Base-by-base conservation (phyloP, 2,329 filamentous ascomycete genomes). In the Daldinia sp. region DNA sequence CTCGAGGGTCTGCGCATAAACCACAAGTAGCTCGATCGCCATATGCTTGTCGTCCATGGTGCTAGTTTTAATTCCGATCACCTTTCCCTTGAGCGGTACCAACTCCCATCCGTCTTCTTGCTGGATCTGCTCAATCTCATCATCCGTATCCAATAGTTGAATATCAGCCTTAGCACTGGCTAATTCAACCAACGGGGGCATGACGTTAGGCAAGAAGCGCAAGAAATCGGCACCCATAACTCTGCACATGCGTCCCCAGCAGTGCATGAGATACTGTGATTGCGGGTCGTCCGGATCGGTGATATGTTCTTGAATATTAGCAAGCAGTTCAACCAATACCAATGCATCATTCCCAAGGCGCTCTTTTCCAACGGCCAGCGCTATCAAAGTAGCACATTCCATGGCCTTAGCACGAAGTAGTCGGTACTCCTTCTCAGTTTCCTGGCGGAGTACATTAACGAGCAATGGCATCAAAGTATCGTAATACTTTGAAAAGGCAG, bases 21-120 rank as follows among this genome's bases (percentile, higher is more conserved):
- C 94, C 47, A 96, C 94, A 63, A 99, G 90, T 54, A 99, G 87
- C 79, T 99, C 95, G 68, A 99, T 98, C n/a, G 95, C 95, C 86
- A 97, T 97, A 78, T 98, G 94, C 83, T 99, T 99, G 80, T 99
- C 95, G 72, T 99, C 95, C 77, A 99, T 89, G 8, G 91, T 92
- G 76, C 93, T 97, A 6, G 95, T 99, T 81, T 94, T 93, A 80
- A 99, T 99, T 68, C 95, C 95, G 73, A 99, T 97, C 78, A 97
- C 92, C 82, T 98, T 98, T 69, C 95, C 95, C 80, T 97, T 97
- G 58, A 99, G 85, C 7, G 95, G 95, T 13, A 99, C 93, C 69
- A 99, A 84, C 77, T 99, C 95, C 95, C 95, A 99, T 41, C 94
- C 94, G 59, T 97, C 94, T 73, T 98, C 94, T 73, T 95, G 91